These are phyloP conservation scores for Hanseniaspora lachancei DNA, from an alignment of 805 yeast species.

Conservation along the genomic window DNA sequence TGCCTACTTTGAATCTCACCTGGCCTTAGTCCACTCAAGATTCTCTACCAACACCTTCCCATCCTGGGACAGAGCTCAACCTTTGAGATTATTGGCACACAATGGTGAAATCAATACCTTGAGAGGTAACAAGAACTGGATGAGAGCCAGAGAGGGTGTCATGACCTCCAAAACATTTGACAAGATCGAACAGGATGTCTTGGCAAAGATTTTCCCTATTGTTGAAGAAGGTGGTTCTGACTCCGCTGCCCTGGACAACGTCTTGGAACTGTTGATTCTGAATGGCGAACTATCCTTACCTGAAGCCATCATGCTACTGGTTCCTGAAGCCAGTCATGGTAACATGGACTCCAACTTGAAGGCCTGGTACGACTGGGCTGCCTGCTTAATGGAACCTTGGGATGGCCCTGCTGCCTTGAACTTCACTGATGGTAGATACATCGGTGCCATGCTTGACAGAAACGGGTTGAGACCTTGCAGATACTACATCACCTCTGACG, in stretches of 20 bases:
- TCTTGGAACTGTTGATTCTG: slow-evolving; percentile 75
- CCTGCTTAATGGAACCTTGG: slow-evolving; percentile 99
- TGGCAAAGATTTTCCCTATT: slow-evolving; percentile 83
- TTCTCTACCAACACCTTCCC: slow-evolving; percentile 98
- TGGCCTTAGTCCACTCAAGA: slow-evolving; percentile 92
- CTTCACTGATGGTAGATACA: slow-evolving; percentile 92
- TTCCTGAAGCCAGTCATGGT: slow-evolving; percentile 97
- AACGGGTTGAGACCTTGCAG: slow-evolving; percentile 98
- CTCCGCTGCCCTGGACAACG: slow-evolving; percentile 95
- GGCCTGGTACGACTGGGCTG: slow-evolving; percentile 98
- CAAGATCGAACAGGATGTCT: slow-evolving; percentile 39
- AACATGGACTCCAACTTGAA: slow-evolving; percentile 88
- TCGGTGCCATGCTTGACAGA: slow-evolving; percentile 96
- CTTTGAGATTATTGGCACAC: slow-evolving; percentile 93
- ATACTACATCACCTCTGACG: slow-evolving; percentile 87
- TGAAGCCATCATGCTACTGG: slow-evolving; percentile 92
- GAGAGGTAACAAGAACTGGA: slow-evolving; percentile 97
- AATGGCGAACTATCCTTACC: slow-evolving; percentile 88
- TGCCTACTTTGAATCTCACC: slow-evolving; percentile 86
- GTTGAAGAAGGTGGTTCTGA: slow-evolving; percentile 98
- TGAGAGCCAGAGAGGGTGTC: slow-evolving; percentile 96
- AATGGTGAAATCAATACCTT: slow-evolving; percentile 96
- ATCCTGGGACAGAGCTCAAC: slow-evolving; percentile 99
- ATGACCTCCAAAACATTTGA: slow-evolving; percentile 81
- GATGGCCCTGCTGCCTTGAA: slow-evolving; percentile 97